These are phyloP conservation scores for Ostreobium quekettii DNA, from an alignment of 139 green algal genomes.

Conservation along the genomic window DNA sequence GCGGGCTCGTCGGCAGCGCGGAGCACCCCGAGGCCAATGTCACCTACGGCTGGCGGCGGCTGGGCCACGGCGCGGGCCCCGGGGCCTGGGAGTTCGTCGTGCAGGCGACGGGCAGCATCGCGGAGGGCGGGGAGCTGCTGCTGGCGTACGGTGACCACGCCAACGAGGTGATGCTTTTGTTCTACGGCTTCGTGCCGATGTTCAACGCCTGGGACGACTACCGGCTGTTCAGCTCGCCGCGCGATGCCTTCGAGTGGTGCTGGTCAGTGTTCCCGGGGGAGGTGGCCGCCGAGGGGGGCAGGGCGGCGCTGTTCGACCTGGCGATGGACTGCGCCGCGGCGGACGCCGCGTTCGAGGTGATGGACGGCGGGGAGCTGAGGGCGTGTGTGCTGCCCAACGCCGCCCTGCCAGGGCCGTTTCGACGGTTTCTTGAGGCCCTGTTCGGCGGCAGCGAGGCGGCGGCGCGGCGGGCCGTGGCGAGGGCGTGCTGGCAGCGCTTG, in stretches of 20 bases:
- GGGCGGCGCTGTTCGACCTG: too few relatives aligned
- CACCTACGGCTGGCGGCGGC: constrained; percentile 11
- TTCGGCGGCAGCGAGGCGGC: too few relatives aligned
- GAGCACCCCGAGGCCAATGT: constrained; percentile 15
- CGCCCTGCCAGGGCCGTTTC: too few relatives aligned
- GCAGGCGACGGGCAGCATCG: constrained; percentile 4
- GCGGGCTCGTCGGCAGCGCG: neutral
- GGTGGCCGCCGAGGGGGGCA: too few relatives aligned
- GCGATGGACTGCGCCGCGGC: too few relatives aligned
- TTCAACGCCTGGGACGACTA: constrained; percentile 19
- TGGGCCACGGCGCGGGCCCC: neutral
- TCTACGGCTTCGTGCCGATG: constrained; percentile 19
- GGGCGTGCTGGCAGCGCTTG: too few relatives aligned
- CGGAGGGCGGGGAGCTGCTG: constrained; percentile 17
- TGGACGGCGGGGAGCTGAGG: too few relatives aligned
- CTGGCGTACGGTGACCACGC: constrained; percentile 17
- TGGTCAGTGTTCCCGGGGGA: too few relatives aligned
- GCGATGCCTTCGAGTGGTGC: constrained; percentile 10
- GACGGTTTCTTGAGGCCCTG: too few relatives aligned
- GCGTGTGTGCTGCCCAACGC: too few relatives aligned
- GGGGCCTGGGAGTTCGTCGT: constrained; percentile 2
- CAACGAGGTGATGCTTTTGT: constrained; percentile 16
- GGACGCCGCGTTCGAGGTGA: too few relatives aligned
- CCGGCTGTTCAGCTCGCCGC: neutral
- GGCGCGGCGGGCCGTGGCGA: too few relatives aligned